Evolutionary conservation across 352 stramenopile species (phyloP), one percentile per base, ranked within the genome.

Genomic region (Pythium sukuiense): DNA sequence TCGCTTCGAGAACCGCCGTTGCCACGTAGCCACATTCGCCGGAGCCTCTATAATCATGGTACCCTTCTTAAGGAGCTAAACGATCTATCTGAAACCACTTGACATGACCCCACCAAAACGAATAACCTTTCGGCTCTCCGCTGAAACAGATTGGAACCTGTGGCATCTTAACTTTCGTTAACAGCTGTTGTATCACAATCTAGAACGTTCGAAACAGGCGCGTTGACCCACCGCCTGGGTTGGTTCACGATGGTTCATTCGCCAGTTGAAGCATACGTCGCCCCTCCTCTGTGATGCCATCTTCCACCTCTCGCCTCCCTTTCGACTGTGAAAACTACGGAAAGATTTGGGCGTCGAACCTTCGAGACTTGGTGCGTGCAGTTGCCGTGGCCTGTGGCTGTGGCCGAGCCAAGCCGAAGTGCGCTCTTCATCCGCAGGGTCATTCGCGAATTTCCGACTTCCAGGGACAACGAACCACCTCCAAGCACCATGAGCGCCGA

Each of bases 401-500:
- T 63, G 58, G 58, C 18, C 6, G 9, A 16, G 14, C 16, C 24
- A 4, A 24, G 35, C 50, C 27, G 12, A 16, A 29, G 46, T 20
- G 27, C n/a, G 16, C 24, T 48, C 18, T 18, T 20, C 16, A 6
- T 7, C 5, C 11, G 11, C 29, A 3, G 67, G 37, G 8, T 41
- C 20, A 56, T 73, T 76, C 59, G 48, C 81, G 70, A 88, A 90
- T 90, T 78, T 87, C 73, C 80, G 39, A 24, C 39, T 67, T 85
- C 77, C 63, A 63, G 62, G 63, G 71, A 76, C 60, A 65, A 59
- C 65, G 41, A 69, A 61, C 74, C 37, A 55, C 32, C 20, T 16
- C 26, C 13, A 59, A 61, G 56, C 45, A 90, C 32, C 48, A 95
- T 93, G 83, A 91, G 81, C 71, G 76, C 85, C 54, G 90, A 97